Conservation (phyloP, 192 early-diverging fungal species). For the Mortierella alpina region DNA sequence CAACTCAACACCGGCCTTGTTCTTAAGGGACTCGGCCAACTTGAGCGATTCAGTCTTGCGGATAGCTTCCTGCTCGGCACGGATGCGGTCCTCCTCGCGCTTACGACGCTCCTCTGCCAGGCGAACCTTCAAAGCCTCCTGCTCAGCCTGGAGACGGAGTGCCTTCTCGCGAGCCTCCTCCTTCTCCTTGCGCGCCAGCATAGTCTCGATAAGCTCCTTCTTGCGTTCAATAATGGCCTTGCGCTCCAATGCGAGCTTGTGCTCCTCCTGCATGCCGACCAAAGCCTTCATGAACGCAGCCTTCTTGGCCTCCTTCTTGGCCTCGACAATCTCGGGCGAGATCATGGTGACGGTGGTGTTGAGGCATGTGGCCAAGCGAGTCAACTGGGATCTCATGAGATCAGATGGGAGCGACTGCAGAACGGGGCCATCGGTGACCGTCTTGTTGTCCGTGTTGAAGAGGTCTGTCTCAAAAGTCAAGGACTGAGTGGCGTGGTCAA, state of each 20-base stretch:
- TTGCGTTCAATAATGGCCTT: slow-evolving; percentile 89
- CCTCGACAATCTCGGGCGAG: slow-evolving; percentile 77
- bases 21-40: slow-evolving; percentile 83
- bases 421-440: slow-evolving; percentile 84
- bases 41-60: slow-evolving; percentile 86
- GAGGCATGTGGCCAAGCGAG: slow-evolving; percentile 85
- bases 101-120: slow-evolving; percentile 85
- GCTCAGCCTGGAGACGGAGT: slow-evolving; percentile 78
- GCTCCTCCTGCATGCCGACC: slow-evolving; percentile 83
- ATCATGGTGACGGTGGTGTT: slow-evolving; percentile 88
- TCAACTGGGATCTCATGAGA: slow-evolving; percentile 92
- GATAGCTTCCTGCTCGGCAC: slow-evolving; percentile 82
- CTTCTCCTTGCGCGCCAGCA: slow-evolving; percentile 83
- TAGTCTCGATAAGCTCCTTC: slow-evolving; percentile 82
- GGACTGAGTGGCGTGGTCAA: slow-evolving; percentile 91
- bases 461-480: slow-evolving; percentile 94
- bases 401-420: slow-evolving; percentile 89
- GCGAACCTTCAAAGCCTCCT: slow-evolving; percentile 84
- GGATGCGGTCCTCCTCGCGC: slow-evolving; percentile 84
- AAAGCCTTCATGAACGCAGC: slow-evolving; percentile 78
- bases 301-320: slow-evolving; percentile 73
- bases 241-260: slow-evolving; percentile 77
- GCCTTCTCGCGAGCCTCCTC: slow-evolving; percentile 84
- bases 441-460: slow-evolving; percentile 79
- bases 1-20: slow-evolving; percentile 69